Conservation (phyloP, 345 rosid genomes). For the Eucalyptus cladocalyx region DNA sequence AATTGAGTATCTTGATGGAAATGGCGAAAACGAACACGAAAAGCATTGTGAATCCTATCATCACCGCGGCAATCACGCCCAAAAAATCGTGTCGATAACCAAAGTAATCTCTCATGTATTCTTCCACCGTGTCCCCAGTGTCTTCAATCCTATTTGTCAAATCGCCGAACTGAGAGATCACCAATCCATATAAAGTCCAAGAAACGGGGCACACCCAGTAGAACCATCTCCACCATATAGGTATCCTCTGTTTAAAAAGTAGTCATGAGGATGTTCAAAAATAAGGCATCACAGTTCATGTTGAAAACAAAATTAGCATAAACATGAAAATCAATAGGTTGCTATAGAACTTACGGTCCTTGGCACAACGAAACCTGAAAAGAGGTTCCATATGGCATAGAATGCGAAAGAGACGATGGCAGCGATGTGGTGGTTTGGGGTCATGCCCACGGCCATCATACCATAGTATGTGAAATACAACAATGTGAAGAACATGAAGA, state of each 20-base stretch:
- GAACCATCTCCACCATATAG: conserved; percentile 42
- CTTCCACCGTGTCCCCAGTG: background rate
- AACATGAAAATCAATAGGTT: background rate
- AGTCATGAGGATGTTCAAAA: background rate
- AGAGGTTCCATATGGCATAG: conserved; percentile 24
- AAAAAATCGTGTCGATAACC: conserved; percentile 22
- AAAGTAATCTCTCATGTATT: background rate
- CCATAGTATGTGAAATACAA: conserved; percentile 37
- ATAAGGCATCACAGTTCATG: background rate
- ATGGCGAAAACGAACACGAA: conserved; percentile 3
- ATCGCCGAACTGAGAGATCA: conserved; percentile 22
- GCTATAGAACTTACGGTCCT: conserved; percentile 7
- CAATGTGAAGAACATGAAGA: conserved; percentile 31
- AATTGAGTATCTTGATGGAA: conserved; percentile 12
- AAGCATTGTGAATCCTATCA: conserved; percentile 5
- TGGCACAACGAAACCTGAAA: conserved; percentile 30
- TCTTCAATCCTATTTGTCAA: background rate
- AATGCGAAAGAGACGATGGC: conserved; percentile 16
- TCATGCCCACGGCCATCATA: conserved; percentile 28
- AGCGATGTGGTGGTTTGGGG: conserved; percentile 29
- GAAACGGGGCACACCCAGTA: conserved; percentile 23
- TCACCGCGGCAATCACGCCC: conserved; percentile 9
- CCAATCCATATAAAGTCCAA: conserved; percentile 28
- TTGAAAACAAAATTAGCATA: background rate
- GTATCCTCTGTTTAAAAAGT: conserved; percentile 10